These are phyloP conservation scores for Senna siamea DNA, from an alignment of 306 rosid species.

Conservation along the genomic window DNA sequence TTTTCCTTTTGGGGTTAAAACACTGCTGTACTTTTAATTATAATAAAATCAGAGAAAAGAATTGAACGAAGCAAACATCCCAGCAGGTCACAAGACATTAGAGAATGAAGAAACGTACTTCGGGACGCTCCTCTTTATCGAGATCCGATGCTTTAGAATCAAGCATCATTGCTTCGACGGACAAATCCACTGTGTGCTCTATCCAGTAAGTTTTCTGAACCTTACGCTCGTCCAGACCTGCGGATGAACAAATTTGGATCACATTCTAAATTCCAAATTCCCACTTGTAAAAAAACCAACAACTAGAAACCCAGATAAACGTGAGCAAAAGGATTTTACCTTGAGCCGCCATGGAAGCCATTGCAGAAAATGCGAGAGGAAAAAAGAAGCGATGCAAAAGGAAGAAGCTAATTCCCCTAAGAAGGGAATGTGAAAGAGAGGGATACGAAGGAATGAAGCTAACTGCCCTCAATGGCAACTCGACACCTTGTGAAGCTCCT, in stretches of 20 bases:
- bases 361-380: conserved; percentile 2
- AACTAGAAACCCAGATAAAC: background rate
- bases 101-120: conserved; percentile 45
- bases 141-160: conserved; percentile 95
- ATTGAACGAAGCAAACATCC: background rate
- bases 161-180: conserved; percentile 94
- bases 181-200: conserved; percentile 68
- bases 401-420: conserved; percentile 1
- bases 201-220: conserved; percentile 83
- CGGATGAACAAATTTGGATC: background rate
- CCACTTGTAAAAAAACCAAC: background rate
- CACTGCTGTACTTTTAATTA: background rate
- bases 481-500: conserved; percentile 89
- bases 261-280: background rate
- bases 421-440: background rate
- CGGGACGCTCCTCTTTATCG: conserved; percentile 94
- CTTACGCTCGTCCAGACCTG: conserved; percentile 62
- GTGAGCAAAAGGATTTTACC: conserved; percentile 3
- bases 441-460: background rate
- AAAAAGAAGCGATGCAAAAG: background rate
- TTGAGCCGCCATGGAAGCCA: conserved; percentile 45
- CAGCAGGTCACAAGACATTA: background rate
- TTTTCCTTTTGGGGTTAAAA: background rate
- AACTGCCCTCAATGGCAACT: conserved; percentile 77
- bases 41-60: background rate